Conservation (phyloP, 2,329 filamentous ascomycete species). For the Penicillium janthinellum region DNA sequence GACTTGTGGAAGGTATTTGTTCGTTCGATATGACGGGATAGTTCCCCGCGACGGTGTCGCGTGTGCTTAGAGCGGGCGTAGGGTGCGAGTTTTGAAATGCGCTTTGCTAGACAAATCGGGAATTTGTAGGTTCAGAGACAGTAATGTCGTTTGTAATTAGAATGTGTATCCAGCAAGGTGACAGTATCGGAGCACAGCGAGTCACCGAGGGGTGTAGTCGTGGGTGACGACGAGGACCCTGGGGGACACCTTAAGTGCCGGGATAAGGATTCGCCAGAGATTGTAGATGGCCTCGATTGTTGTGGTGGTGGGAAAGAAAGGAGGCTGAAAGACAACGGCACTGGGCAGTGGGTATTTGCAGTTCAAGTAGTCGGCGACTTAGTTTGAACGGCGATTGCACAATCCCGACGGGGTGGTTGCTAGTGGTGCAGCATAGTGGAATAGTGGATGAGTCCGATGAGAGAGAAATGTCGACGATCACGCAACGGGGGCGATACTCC, state of each 20-base stretch:
- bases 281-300: neutral
- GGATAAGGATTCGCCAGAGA: neutral
- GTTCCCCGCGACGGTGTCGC: neutral
- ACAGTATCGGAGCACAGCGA: neutral
- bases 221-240: slow-evolving; percentile 14
- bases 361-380: slow-evolving; percentile 1
- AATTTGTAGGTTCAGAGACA: neutral
- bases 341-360: neutral
- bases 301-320: neutral
- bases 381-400: slow-evolving; percentile 8
- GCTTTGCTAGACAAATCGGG: neutral
- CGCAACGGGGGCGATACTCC: slow-evolving; percentile 15
- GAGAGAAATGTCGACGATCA: slow-evolving; percentile 18
- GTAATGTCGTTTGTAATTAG: neutral
- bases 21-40: neutral
- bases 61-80: neutral
- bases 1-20: too few relatives aligned
- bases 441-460: slow-evolving; percentile 3
- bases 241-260: neutral
- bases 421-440: neutral
- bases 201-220: slow-evolving; percentile 2
- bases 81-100: neutral
- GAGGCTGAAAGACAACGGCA: neutral
- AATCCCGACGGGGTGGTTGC: slow-evolving; percentile 1
- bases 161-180: slow-evolving; percentile 4